Evolutionary conservation across 257 asterid genomes (phyloP), one percentile per base, ranked within the genome.

Genomic region (Petrea volubilis): DNA sequence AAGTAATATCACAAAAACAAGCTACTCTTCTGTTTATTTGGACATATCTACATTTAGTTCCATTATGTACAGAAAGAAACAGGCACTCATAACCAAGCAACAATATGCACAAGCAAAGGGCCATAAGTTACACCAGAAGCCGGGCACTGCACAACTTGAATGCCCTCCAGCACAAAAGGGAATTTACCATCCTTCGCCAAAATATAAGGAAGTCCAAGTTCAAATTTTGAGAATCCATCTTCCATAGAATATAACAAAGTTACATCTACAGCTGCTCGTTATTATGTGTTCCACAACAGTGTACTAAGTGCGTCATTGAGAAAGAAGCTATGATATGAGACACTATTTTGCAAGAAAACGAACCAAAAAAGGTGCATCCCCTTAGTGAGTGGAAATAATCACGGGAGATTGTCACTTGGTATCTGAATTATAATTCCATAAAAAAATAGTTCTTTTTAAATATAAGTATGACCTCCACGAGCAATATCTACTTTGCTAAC

Each of bases 1-100:
- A 24, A 29, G 36, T 43, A 44, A 61, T 50, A 55, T 44, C 27
- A 44, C 14, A 10, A 47, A 58, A 46, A 62, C 51, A 55, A 62
- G 43, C 53, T 47, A 51, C 29, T 60, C 15, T 14, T 65, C 34
- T 46, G 55, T 41, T n/a, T 43, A n/a, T 28, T 71, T 46, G 17
- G 59, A 64, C 56, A 70, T 74, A 23, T 52, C 68, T 52, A 63
- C 17, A 53, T 57, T 70, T 28, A n/a, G 74, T 15, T 51, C 33
- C 23, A 70, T 60, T 67, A 50, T 14, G 36, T 14, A 63, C 17
- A 34, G 27, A 44, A 71, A 46, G 43, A 62, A 62, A 61, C 7
- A 13, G 11, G 68, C 53, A 44, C 27, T 60, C 63, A 50, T 31
- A 38, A 68, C 21, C 55, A 33, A 62, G 34, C 15, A 60, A 24